These are phyloP conservation scores for Hanseniaspora jakobsenii DNA, from an alignment of 805 yeast genomes.

Conservation along the genomic window DNA sequence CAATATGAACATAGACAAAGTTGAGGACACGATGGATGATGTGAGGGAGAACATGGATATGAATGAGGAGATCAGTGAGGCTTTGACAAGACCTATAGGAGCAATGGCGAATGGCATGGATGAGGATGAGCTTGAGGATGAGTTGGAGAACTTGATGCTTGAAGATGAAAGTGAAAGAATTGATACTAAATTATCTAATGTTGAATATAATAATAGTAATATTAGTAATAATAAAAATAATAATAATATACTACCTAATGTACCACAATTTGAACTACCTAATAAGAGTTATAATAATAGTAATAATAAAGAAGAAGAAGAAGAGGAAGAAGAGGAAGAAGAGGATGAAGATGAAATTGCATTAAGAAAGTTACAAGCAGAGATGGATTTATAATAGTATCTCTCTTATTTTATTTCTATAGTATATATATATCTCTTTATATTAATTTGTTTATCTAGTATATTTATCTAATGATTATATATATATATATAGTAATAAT, in stretches of 20 bases:
- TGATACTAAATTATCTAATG: constrained; percentile 6
- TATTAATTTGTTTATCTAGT: too few species aligned
- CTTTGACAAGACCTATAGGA: constrained; percentile 87
- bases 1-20: constrained; percentile 89
- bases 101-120: constrained; percentile 55
- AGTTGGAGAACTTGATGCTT: constrained; percentile 75
- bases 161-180: constrained; percentile 57
- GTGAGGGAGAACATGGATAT: constrained; percentile 92
- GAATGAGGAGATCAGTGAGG: constrained; percentile 91
- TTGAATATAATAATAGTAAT: constrained; percentile 6
- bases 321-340: constrained; percentile 32
- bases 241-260: constrained; percentile 12
- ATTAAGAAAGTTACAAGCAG: constrained; percentile 66
- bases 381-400: constrained; percentile 55
- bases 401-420: not conserved
- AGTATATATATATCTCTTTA: too few species aligned
- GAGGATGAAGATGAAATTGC: constrained; percentile 81
- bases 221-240: constrained; percentile 7
- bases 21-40: constrained; percentile 95
- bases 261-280: constrained; percentile 14
- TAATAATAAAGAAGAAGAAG: constrained; percentile 5
- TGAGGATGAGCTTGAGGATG: constrained; percentile 91
- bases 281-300: constrained; percentile 16
- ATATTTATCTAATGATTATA: too few species aligned
- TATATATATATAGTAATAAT: too few species aligned